Evolutionary conservation across 2,329 filamentous ascomycete genomes (phyloP).

Genomic region (Westerdykella ornata): DNA sequence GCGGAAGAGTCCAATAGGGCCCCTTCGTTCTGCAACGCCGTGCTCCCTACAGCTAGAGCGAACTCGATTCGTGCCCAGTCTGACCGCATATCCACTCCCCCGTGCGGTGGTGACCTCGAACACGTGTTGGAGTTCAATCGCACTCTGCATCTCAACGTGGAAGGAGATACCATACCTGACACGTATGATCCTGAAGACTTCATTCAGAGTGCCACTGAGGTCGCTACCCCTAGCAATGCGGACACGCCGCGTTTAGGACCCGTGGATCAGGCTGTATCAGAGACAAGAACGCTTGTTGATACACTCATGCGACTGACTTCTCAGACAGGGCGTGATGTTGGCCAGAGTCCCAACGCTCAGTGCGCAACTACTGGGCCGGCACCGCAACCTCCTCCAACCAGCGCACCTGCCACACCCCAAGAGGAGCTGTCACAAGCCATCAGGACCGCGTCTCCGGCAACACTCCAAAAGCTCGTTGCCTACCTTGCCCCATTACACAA

Average conservation of each 20-base stretch:
- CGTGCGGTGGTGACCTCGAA: conserved; percentile 17
- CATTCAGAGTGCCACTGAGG: conserved; percentile 42
- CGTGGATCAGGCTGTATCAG: conserved; percentile 32
- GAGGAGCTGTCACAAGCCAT: conserved; percentile 29
- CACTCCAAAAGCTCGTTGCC: conserved; percentile 30
- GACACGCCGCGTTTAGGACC: conserved; percentile 38
- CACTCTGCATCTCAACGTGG: conserved; percentile 26
- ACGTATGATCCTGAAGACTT: conserved; percentile 38
- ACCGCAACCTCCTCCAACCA: conserved; percentile 12
- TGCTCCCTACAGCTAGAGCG: conserved; percentile 13
- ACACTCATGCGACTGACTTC: conserved; percentile 22
- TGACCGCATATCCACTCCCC: conserved; percentile 8
- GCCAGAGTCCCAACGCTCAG: conserved; percentile 12
- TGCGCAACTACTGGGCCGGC: conserved; percentile 9
- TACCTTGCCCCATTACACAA: conserved; percentile 34
- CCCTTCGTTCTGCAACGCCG: conserved; percentile 13
- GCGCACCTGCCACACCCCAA: conserved; percentile 21
- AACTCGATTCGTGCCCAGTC: conserved; percentile 11
- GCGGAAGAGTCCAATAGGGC: conserved; percentile 19
- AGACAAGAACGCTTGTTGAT: conserved; percentile 32
- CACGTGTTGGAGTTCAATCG: conserved; percentile 27
- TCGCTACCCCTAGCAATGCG: conserved; percentile 42
- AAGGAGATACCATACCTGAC: conserved; percentile 33
- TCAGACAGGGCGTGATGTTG: conserved; percentile 12
- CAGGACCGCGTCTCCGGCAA: conserved; percentile 27